Percentiles rank a stretch among this genome's conserved stretches.
Conservation (phyloP, 2,329 filamentous ascomycete species). For the Apiospora hydei region DNA sequence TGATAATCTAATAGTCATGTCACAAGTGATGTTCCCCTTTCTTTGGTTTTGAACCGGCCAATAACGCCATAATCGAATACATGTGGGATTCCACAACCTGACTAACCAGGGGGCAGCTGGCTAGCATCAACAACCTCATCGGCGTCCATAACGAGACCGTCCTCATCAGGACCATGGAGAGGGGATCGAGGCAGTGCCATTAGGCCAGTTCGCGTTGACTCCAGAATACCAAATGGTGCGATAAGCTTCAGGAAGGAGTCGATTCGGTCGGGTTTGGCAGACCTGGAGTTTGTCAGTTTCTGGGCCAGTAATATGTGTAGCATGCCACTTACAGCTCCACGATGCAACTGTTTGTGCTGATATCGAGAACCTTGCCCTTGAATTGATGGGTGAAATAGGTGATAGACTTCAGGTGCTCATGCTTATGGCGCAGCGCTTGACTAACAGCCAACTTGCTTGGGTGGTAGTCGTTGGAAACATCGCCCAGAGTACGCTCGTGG, state of each 20-base stretch:
- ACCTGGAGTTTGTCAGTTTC: constrained; percentile 57
- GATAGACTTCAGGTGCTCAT: constrained; percentile 95
- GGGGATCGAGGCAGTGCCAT: constrained; percentile 97
- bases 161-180: constrained; percentile 74
- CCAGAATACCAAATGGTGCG: constrained; percentile 91
- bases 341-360: constrained; percentile 98
- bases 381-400: constrained; percentile 98
- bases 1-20: constrained; percentile 23
- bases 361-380: constrained; percentile 95
- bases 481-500: constrained; percentile 48
- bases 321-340: constrained; percentile 81
- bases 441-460: constrained; percentile 85
- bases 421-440: constrained; percentile 93
- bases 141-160: constrained; percentile 78
- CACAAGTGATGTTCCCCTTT: constrained; percentile 31
- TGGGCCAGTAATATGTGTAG: background rate
- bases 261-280: constrained; percentile 91
- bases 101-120: constrained; percentile 87
- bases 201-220: constrained; percentile 92
- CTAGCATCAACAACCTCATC: constrained; percentile 95
- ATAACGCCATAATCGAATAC: constrained; percentile 27
- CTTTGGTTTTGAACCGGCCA: constrained; percentile 30
- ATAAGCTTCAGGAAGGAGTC: constrained; percentile 98
- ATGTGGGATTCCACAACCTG: background rate
- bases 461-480: constrained; percentile 77